Percentiles rank a stretch among this genome's conserved stretches.
phyloP scores from a whole-genome alignment of 1,139 yeast genomes.

The Pichia sp. region DNA sequence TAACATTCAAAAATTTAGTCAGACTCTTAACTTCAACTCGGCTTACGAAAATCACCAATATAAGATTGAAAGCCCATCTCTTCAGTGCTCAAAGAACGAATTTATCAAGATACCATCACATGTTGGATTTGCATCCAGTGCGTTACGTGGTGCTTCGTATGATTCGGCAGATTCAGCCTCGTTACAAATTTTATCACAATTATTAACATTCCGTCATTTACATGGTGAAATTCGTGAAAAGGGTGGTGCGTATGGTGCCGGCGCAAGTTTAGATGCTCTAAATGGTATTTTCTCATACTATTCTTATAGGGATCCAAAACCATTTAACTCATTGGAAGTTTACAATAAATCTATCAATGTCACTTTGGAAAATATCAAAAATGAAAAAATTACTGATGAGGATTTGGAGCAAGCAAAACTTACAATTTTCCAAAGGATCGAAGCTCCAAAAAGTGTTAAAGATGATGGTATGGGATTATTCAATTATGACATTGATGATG shows the following conservation, averaged over 20 bases:
- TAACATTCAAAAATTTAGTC: conserved; percentile 32
- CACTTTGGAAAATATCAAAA: conserved; percentile 39
- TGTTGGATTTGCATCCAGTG: conserved; percentile 74
- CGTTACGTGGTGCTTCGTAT: conserved; percentile 62
- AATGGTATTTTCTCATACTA: conserved; percentile 78
- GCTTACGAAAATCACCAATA: conserved; percentile 13
- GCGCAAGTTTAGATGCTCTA: conserved; percentile 73
- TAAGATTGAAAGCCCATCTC: not conserved
- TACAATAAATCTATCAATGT: conserved; percentile 51
- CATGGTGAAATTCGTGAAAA: conserved; percentile 90
- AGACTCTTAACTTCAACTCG: conserved; percentile 7
- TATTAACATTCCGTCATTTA: conserved; percentile 72
- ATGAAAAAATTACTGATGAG: conserved; percentile 33
- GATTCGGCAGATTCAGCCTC: conserved; percentile 72
- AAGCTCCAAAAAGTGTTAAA: conserved; percentile 80
- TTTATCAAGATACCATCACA: conserved; percentile 77
- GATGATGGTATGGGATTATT: conserved; percentile 67
- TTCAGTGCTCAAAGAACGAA: conserved; percentile 20
- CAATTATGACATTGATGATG: conserved; percentile 65
- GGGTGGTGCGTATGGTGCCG: conserved; percentile 98
- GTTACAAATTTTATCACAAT: conserved; percentile 71
- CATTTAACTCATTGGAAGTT: conserved; percentile 56
- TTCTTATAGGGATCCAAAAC: conserved; percentile 92
- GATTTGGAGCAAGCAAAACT: conserved; percentile 87
- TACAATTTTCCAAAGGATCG: conserved; percentile 83